These are phyloP conservation scores for Chrysosporium keratinophilum DNA, from an alignment of 2,329 filamentous ascomycete species.

Conservation along the genomic window DNA sequence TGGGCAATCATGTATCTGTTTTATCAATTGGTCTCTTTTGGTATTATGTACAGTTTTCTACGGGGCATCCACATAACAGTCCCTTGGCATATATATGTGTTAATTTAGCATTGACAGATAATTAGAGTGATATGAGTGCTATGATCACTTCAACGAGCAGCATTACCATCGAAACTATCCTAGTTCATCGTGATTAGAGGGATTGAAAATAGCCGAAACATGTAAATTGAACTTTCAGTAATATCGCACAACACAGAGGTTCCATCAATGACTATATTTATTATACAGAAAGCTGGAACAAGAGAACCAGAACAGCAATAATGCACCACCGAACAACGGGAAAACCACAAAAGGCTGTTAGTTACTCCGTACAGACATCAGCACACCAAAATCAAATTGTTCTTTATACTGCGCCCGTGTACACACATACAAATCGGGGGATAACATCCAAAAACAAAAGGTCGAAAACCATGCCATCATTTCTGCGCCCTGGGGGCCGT, in stretches of 20 bases:
- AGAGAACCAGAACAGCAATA: neutral
- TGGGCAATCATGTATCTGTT: too few species aligned
- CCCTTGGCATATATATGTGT: neutral
- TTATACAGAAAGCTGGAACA: neutral
- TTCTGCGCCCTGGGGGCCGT: conserved; percentile 51
- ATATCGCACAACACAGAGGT: neutral
- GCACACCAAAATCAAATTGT: neutral
- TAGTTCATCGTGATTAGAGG: too few species aligned
- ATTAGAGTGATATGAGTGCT: neutral
- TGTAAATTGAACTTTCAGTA: too few species aligned
- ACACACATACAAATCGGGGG: neutral
- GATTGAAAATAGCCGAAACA: too few species aligned
- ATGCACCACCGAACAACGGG: neutral
- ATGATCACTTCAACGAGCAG: too few species aligned
- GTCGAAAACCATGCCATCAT: conserved; percentile 16
- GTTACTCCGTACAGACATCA: too few species aligned
- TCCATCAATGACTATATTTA: neutral
- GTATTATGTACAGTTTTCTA: too few species aligned
- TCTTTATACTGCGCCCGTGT: neutral
- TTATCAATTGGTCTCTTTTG: too few species aligned
- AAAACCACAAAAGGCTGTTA: neutral
- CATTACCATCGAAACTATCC: too few species aligned
- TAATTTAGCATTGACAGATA: neutral
- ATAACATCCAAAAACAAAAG: conserved; percentile 2
- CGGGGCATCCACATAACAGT: neutral